Conservation (phyloP, 1,284 basidiomycete species). For the Polyporus tsugae region DNA sequence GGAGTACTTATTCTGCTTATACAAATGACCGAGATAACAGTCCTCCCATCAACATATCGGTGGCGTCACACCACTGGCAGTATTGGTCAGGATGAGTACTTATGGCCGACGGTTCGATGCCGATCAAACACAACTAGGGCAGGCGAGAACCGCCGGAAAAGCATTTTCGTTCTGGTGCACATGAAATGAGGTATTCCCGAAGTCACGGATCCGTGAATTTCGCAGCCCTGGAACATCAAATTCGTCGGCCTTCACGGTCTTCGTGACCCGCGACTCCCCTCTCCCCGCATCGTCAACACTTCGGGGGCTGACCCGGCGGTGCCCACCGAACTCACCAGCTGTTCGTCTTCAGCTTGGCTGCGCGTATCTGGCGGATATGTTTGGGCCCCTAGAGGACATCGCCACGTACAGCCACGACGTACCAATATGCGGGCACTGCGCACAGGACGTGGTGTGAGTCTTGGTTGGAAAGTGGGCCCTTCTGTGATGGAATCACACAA, state of each 20-base stretch:
- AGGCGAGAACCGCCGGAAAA: conserved; percentile 2
- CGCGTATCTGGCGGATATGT: conserved; percentile 8
- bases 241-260: conserved; percentile 26
- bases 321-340: neutral
- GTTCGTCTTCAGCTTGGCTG: neutral
- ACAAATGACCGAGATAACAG: neutral
- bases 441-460: conserved; percentile 10
- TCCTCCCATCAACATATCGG: neutral
- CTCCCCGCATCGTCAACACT: neutral
- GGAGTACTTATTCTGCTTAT: neutral
- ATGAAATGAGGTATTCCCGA: conserved; percentile 13
- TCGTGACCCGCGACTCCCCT: neutral
- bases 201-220: conserved; percentile 19
- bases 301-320: neutral
- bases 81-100: conserved; percentile 2
- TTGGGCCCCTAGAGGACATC: conserved; percentile 19
- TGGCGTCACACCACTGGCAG: neutral
- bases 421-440: neutral
- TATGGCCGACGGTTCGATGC: neutral
- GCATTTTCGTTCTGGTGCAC: conserved; percentile 1
- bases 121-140: neutral
- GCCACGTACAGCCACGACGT: conserved; percentile 20
- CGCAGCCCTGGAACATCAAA: conserved; percentile 23
- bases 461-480: neutral
- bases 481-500: conserved; percentile 14